Conservation (phyloP, 106 monocot genomes). For the Dendrobium chrysotoxum region DNA sequence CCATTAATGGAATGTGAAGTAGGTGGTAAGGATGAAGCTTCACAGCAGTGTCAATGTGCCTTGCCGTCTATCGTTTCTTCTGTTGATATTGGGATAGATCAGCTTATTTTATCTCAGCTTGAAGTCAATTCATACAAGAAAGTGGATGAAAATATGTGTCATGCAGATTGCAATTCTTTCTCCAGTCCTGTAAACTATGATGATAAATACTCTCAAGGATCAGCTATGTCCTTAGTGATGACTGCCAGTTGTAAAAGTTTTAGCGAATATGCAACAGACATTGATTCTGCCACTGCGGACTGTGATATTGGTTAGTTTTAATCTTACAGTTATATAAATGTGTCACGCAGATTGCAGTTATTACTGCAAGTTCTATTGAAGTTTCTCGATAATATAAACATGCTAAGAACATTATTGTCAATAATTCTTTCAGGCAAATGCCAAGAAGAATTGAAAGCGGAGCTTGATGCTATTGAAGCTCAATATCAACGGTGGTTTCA, state of each 20-base stretch:
- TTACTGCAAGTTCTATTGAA: background rate
- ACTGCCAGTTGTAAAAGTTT: slow-evolving; percentile 32
- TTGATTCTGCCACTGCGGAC: slow-evolving; percentile 20
- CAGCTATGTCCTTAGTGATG: slow-evolving; percentile 25
- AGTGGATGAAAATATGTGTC: background rate
- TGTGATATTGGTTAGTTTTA: background rate
- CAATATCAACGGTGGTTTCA: slow-evolving; percentile 34
- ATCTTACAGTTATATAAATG: background rate
- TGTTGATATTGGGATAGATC: slow-evolving; percentile 8
- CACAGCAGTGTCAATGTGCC: background rate
- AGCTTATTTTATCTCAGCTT: slow-evolving; percentile 8
- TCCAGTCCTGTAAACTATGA: slow-evolving; percentile 9
- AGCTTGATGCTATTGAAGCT: slow-evolving; percentile 48
- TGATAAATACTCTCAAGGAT: slow-evolving; percentile 32
- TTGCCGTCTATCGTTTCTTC: slow-evolving; percentile 4
- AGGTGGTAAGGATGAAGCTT: background rate
- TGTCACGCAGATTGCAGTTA: background rate
- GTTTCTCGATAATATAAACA: background rate
- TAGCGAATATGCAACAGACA: slow-evolving; percentile 26
- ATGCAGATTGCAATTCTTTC: slow-evolving; percentile 10
- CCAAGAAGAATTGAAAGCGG: slow-evolving; percentile 32
- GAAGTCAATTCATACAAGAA: slow-evolving; percentile 12
- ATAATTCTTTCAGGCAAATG: slow-evolving; percentile 11
- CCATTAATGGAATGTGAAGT: slow-evolving; percentile 7
- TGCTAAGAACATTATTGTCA: background rate